Percentiles rank a stretch among this genome's conserved stretches.
These are phyloP conservation scores for Corylus heterophylla DNA, from an alignment of 306 rosid species.

Conservation along the genomic window DNA sequence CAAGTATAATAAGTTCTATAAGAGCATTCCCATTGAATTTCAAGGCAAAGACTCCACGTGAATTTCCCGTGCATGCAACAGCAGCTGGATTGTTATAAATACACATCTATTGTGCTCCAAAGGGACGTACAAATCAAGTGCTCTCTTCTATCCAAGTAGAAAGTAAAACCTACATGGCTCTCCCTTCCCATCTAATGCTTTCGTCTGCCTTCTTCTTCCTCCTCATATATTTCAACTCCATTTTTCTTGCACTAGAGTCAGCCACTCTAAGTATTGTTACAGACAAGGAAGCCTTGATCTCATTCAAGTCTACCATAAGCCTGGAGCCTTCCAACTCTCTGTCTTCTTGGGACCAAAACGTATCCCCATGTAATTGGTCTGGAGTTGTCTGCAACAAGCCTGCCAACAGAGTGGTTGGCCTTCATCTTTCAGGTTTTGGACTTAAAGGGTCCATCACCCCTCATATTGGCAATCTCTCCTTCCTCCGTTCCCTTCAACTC, in stretches of 20 bases:
- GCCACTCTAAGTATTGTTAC: slow-evolving; percentile 40
- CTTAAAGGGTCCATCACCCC: slow-evolving; percentile 52
- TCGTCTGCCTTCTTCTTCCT: slow-evolving; percentile 20
- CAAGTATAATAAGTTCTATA: too few relatives aligned
- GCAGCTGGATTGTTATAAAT: not conserved
- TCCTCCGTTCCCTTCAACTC: slow-evolving; percentile 50
- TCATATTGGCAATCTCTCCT: slow-evolving; percentile 56
- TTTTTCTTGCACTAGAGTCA: slow-evolving; percentile 29
- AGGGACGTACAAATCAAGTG: not conserved
- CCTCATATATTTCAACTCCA: slow-evolving; percentile 1
- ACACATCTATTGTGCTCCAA: not conserved
- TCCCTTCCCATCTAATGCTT: slow-evolving; percentile 13
- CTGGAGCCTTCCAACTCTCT: slow-evolving; percentile 27
- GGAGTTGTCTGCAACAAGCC: slow-evolving; percentile 52
- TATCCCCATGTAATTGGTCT: slow-evolving; percentile 65
- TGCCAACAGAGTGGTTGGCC: slow-evolving; percentile 43
- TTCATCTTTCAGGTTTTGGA: slow-evolving; percentile 49
- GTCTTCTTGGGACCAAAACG: slow-evolving; percentile 46
- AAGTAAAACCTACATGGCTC: slow-evolving; percentile 31
- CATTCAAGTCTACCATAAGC: slow-evolving; percentile 45
- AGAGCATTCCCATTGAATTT: too few relatives aligned
- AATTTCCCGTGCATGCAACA: too few relatives aligned
- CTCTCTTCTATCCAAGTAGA: slow-evolving; percentile 10
- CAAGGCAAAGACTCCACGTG: too few relatives aligned
- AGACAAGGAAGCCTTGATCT: slow-evolving; percentile 63